Base-by-base conservation (phyloP, 2,329 filamentous ascomycete genomes). In the Alternaria sp. region DNA sequence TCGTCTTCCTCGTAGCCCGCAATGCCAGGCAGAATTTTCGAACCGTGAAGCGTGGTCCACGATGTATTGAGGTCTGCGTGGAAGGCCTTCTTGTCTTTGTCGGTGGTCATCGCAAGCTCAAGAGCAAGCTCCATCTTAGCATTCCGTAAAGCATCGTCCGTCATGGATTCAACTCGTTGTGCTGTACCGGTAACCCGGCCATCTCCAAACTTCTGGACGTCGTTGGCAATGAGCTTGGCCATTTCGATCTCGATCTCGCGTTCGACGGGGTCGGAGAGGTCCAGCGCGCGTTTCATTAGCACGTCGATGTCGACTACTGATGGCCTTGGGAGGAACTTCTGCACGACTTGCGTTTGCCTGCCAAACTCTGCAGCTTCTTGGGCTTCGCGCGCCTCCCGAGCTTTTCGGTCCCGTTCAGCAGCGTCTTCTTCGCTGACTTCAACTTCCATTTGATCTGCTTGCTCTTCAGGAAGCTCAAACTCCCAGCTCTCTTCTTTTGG, bases 401-500 rank as follows among this genome's bases (percentile, higher is more conserved):
- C 87, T 64, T 91, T 88, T 46, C 87, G 86, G 75, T 97, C 93
- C 36, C 92, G 87, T 66, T 94, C 89, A 16, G 92, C 93, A 25
- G 87, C 85, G 72, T 90, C 88, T 76, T 90, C 89, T 71, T 87
- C 86, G n/a, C 81, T 82, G 8, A 85, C 74, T 53, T 89, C 84
- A 45, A 85, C 82, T 3, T 78, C 77, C 51, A 76, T 70, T 3
- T 81, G 73, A 68, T 95, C 92, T 63, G 86, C 83, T 65, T 91
- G 85, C 65, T 97, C 93, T 41, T 96, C 93, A 0, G 94, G 94
- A 34, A 97, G 82, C 75, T 97, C 94, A 46, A 98, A 87, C 69
- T 98, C 95, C 90, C 92, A 98, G 67, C 97, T 94, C 0, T 89
- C 91, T 74, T 97, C 93, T 74, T 97, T 97, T 0, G 95, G 95